These are phyloP conservation scores for Coriaria nepalensis DNA, from an alignment of 306 rosid genomes.

Conservation along the genomic window DNA sequence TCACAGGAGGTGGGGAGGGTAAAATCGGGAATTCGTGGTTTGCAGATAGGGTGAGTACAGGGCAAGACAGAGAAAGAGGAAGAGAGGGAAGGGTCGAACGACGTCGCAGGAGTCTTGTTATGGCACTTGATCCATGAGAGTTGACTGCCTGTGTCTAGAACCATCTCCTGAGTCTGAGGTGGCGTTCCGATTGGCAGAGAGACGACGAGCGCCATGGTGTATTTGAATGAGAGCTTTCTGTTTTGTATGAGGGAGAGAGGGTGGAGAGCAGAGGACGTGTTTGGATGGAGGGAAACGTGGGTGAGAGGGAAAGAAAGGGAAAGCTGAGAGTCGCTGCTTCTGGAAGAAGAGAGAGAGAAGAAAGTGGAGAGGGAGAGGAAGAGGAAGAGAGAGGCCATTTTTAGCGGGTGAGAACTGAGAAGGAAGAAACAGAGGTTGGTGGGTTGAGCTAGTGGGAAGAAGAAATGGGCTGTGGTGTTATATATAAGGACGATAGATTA, in stretches of 20 bases:
- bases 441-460: neutral
- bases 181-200: conserved; percentile 79
- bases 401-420: neutral
- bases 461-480: neutral
- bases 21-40: conserved; percentile 77
- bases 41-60: conserved; percentile 65
- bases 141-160: conserved; percentile 83
- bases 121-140: conserved; percentile 79
- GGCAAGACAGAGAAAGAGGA: conserved; percentile 71
- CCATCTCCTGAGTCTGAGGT: conserved; percentile 68
- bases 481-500: too few species aligned
- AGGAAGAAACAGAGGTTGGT: neutral
- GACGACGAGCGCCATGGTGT: conserved; percentile 52
- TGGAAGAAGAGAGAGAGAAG: conserved; percentile 9
- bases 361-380: conserved; percentile 10
- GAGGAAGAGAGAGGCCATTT: conserved; percentile 29
- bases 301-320: conserved; percentile 49
- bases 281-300: conserved; percentile 17
- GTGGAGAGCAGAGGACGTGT: conserved; percentile 16
- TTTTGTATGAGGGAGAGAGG: conserved; percentile 23
- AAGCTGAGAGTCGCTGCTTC: conserved; percentile 8
- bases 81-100: conserved; percentile 73
- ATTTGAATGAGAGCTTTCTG: conserved; percentile 39
- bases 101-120: conserved; percentile 24
- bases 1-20: conserved; percentile 84